Percentiles rank a stretch among this genome's conserved stretches.
phyloP scores from a whole-genome alignment of 352 stramenopile genomes.

The Globisporangium paroecandrum region DNA sequence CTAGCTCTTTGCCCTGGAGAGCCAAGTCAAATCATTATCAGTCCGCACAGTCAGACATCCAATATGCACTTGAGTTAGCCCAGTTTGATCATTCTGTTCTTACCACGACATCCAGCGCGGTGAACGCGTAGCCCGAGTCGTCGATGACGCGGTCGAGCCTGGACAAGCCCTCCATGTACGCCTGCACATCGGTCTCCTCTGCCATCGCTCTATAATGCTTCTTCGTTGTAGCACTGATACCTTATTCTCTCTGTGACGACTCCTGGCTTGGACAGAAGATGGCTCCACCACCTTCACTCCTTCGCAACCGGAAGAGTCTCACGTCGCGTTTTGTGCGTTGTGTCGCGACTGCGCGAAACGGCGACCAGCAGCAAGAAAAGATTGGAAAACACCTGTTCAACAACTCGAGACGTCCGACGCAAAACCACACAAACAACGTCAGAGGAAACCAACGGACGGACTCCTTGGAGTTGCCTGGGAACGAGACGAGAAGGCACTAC shows the following conservation, averaged over 20 bases:
- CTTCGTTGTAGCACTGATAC: too few species aligned
- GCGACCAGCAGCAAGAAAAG: neutral
- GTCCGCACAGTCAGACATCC: neutral
- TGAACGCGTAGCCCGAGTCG: slow-evolving; percentile 77
- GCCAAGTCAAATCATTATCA: neutral
- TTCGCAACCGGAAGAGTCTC: neutral
- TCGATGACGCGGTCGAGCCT: slow-evolving; percentile 72
- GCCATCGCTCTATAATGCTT: slow-evolving; percentile 5
- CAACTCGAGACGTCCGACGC: neutral
- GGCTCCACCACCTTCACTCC: neutral
- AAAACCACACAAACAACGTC: neutral
- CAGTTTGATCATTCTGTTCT: neutral
- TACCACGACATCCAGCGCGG: slow-evolving; percentile 61
- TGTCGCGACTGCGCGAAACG: slow-evolving; percentile 5
- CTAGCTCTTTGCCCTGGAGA: slow-evolving; percentile 49
- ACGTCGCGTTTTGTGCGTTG: neutral
- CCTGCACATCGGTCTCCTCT: slow-evolving; percentile 33
- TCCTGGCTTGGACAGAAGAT: neutral
- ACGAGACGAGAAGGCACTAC: neutral
- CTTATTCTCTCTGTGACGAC: neutral
- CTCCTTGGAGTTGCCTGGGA: neutral
- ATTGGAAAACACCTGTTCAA: neutral
- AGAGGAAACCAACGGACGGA: neutral
- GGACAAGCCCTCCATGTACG: slow-evolving; percentile 65
- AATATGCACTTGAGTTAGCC: neutral